Percentiles rank a stretch among this genome's conserved stretches.
phyloP scores from a whole-genome alignment of 2,329 filamentous ascomycete genomes.

The Chaetomiaceae sp. region DNA sequence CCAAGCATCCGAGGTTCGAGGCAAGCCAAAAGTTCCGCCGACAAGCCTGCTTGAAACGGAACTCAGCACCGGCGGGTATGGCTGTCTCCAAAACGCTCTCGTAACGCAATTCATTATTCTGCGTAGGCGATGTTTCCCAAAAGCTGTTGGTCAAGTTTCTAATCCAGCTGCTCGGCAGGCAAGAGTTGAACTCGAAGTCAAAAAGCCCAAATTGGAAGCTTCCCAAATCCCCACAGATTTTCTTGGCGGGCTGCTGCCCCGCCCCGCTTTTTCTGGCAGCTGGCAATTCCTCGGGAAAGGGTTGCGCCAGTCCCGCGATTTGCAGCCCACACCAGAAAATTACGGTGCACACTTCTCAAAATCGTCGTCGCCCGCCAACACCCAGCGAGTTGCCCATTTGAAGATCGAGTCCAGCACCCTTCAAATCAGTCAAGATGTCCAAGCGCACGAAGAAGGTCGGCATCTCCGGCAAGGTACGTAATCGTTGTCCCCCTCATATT shows the following conservation, averaged over 20 bases:
- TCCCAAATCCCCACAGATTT: no score
- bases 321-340: constrained; percentile 27
- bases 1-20: background rate
- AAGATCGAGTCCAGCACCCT: constrained; percentile 26
- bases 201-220: no score
- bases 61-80: constrained; percentile 6
- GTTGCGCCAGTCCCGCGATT: constrained; percentile 24
- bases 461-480: constrained; percentile 71
- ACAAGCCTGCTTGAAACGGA: constrained; percentile 10
- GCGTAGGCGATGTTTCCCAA: constrained; percentile 5
- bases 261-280: constrained; percentile 14
- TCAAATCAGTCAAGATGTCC: constrained; percentile 67
- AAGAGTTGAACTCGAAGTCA: no score
- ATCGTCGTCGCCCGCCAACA: constrained; percentile 25
- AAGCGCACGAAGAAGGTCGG: constrained; percentile 98
- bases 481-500: constrained; percentile 3
- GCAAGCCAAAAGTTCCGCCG: background rate
- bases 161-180: no score
- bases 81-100: no score
- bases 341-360: constrained; percentile 27
- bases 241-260: no score
- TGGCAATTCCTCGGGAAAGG: constrained; percentile 22
- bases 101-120: no score
- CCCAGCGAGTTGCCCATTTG: constrained; percentile 20
- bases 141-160: no score